Evolutionary conservation across 2,329 filamentous ascomycete species (phyloP), one percentile per base, ranked within the genome.

Genomic region (Verruconis gallopava): DNA sequence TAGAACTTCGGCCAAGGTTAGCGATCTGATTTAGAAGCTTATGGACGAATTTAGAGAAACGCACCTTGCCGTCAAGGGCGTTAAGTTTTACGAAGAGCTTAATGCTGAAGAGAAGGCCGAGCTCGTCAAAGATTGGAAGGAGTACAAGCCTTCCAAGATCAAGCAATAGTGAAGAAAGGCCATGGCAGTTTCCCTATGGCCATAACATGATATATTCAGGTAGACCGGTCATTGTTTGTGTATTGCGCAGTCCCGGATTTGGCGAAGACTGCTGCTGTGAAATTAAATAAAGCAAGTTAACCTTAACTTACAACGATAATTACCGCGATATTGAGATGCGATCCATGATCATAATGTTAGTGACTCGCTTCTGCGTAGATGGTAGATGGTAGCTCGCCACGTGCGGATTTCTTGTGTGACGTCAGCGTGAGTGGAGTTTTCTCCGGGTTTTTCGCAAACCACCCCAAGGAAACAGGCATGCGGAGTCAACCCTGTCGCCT

Each of bases 61-160:
- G 37, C 37, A 38, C 21, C 37, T 38, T 38, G 37, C 37, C 37
- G 9, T 38, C 11, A 38, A 38, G 37, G 37, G 37, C 37, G 37
- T 38, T 11, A 19, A 38, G 37, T 12, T 38, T 11, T 38, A 38
- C 37, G 37, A 38, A 38, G 37, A 38, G 18, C 37, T 38, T 38
- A 19, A 38, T 38, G 18, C 37, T 38, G 37, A 38, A 38, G 37
- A 38, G 37, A 38, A 38, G 37, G 37, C 37, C 37, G 37, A 38
- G 21, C 21, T 38, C 37, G 18, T 38, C 18, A 19, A 38, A 11
- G 37, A 38, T 12, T 38, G 37, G 37, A 38, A 38, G 37, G 37
- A 38, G 37, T 38, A 38, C 37, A 38, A 38, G 37, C 12, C 37
- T 38, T 20, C 38, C 25, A 40, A n/a, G 38, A 40, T 40, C 38